A percentile compares a stretch with the other conserved stretches of the same genome.
These are phyloP conservation scores for Mollisia scopiformis DNA, from an alignment of 2,329 filamentous ascomycete species.

Conservation along the genomic window DNA sequence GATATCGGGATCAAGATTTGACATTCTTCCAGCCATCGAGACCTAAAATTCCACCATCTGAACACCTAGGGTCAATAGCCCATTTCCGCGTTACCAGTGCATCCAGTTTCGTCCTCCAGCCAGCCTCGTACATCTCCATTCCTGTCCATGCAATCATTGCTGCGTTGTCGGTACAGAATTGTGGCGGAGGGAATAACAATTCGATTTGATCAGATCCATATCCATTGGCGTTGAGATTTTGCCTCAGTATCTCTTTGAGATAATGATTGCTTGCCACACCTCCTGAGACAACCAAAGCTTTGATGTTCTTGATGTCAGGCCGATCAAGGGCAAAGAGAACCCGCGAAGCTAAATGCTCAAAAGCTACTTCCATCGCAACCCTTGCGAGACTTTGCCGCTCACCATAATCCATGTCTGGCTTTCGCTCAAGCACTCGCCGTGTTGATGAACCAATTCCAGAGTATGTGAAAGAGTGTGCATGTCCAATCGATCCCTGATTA, in stretches of 20 bases:
- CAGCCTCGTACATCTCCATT: conserved; percentile 86
- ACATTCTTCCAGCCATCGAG: conserved; percentile 50
- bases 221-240: conserved; percentile 66
- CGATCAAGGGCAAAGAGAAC: conserved; percentile 69
- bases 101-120: conserved; percentile 66
- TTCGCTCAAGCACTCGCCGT: conserved; percentile 54
- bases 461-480: conserved; percentile 65
- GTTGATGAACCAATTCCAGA: conserved; percentile 70
- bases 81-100: conserved; percentile 69
- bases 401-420: conserved; percentile 48
- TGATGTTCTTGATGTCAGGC: conserved; percentile 36
- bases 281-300: conserved; percentile 80
- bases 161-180: conserved; percentile 91
- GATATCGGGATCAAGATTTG: neutral
- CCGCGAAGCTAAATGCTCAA: conserved; percentile 83
- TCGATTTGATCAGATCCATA: conserved; percentile 59
- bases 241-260: conserved; percentile 66
- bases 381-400: conserved; percentile 73
- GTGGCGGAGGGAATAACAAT: conserved; percentile 69
- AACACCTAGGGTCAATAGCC: conserved; percentile 66
- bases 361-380: conserved; percentile 77
- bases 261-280: conserved; percentile 88
- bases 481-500: conserved; percentile 41
- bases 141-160: conserved; percentile 97
- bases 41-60: conserved; percentile 70